These are phyloP conservation scores for Paspalum notatum DNA, from an alignment of 176 grass and related monocot genomes.

Conservation along the genomic window DNA sequence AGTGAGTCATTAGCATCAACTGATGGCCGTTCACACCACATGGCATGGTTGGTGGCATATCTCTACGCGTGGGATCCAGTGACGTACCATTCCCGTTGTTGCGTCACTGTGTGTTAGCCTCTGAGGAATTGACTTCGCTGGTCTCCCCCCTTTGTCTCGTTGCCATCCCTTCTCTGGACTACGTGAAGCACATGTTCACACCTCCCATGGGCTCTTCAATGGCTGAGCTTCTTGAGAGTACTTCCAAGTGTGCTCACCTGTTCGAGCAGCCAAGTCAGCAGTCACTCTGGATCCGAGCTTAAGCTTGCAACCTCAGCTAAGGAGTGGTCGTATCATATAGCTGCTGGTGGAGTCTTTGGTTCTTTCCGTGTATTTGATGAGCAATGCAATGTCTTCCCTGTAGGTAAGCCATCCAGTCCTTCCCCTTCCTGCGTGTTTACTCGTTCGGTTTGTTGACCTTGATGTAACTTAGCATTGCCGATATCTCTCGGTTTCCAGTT, in stretches of 20 bases:
- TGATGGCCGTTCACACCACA: neutral
- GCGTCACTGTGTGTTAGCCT: neutral
- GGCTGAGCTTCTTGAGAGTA: neutral
- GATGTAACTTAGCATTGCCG: neutral
- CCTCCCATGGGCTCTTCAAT: neutral
- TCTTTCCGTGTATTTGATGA: neutral
- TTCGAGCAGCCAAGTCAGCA: neutral
- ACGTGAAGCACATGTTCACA: neutral
- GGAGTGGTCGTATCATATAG: neutral
- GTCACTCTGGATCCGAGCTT: neutral
- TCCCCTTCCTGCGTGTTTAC: neutral
- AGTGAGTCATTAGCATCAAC: neutral
- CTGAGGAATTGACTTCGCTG: neutral
- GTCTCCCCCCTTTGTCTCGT: neutral
- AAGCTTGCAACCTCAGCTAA: neutral
- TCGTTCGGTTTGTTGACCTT: neutral
- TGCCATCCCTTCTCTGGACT: neutral
- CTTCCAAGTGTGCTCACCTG: neutral
- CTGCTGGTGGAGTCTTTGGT: neutral
- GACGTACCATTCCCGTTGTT: neutral
- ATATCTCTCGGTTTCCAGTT: neutral
- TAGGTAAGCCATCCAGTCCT: neutral
- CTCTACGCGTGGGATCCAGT: no score
- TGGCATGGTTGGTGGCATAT: constrained; percentile 10
- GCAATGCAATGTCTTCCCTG: neutral